Evolutionary conservation across 23 red algal species (phyloP).

Genomic region (Agarophyton chilense): DNA sequence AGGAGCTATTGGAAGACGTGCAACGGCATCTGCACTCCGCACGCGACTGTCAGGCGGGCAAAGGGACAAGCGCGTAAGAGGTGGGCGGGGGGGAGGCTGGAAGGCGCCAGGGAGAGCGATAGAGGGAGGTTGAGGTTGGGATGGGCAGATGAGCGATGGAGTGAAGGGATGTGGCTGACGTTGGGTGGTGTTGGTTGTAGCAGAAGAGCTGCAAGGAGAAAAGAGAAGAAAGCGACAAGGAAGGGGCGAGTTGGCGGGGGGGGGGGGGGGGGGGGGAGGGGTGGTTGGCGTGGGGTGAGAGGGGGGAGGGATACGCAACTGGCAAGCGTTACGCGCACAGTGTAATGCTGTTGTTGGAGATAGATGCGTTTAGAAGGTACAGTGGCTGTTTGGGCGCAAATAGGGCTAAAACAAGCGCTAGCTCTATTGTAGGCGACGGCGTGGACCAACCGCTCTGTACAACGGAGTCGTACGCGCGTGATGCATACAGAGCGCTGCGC

Average conservation of each 20-base stretch:
- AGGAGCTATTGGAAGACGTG: not conserved
- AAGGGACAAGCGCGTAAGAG: too few relatives aligned
- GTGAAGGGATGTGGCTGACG: not conserved
- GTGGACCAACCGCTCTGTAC: too few relatives aligned
- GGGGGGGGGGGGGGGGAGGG: not conserved
- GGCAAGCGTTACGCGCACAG: constrained; percentile 20
- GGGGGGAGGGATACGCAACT: too few relatives aligned
- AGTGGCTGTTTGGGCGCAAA: too few relatives aligned
- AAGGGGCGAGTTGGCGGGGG: not conserved
- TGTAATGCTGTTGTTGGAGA: constrained; percentile 44
- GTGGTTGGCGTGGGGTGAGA: not conserved
- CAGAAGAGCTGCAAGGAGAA: not conserved
- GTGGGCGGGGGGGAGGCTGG: too few relatives aligned
- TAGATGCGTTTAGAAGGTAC: constrained; percentile 4
- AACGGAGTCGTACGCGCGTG: too few relatives aligned
- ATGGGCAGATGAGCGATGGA: not conserved
- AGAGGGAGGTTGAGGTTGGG: not conserved
- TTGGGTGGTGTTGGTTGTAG: not conserved
- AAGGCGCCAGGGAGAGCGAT: not conserved
- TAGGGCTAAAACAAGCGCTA: too few relatives aligned
- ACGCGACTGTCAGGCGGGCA: too few relatives aligned
- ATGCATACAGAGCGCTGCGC: too few relatives aligned
- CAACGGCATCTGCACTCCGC: not conserved
- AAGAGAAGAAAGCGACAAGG: not conserved
- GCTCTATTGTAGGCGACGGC: too few relatives aligned